Conservation (phyloP, 108 stramenopile species). For the Fragilariopsis cylindrus region DNA sequence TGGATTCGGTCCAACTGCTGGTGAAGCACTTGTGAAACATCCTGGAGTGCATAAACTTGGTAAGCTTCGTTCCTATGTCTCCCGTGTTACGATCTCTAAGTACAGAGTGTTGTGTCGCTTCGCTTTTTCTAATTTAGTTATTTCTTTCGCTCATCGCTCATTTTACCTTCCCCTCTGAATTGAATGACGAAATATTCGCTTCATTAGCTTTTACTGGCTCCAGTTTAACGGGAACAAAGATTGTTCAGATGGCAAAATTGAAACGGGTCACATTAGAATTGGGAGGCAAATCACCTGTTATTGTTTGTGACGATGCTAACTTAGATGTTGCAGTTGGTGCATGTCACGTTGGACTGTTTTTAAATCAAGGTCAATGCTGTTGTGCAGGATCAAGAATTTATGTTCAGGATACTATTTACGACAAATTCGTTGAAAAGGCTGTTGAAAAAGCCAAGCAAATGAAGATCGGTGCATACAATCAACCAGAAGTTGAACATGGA, state of each 20-base stretch:
- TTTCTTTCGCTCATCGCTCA: background rate
- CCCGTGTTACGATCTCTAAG: too few relatives aligned
- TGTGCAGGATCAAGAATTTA: conserved; percentile 60
- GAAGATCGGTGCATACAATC: conserved; percentile 9
- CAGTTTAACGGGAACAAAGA: conserved; percentile 51
- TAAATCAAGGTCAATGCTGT: conserved; percentile 81
- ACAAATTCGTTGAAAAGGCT: conserved; percentile 38
- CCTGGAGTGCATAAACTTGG: conserved; percentile 9
- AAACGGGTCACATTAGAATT: conserved; percentile 78
- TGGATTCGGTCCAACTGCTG: conserved; percentile 41
- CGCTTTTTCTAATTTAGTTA: too few relatives aligned
- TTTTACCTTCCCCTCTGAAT: background rate
- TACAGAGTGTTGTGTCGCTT: too few relatives aligned
- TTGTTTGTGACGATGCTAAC: conserved; percentile 57
- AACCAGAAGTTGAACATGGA: conserved; percentile 18
- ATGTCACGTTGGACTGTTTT: conserved; percentile 49
- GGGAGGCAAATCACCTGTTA: conserved; percentile 84
- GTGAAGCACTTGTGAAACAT: conserved; percentile 14
- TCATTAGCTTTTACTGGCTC: conserved; percentile 75
- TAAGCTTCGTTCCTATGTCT: conserved; percentile 12
- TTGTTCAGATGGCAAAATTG: conserved; percentile 44
- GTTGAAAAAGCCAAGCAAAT: conserved; percentile 8
- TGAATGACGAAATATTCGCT: conserved; percentile 16
- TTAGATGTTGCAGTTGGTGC: conserved; percentile 57
- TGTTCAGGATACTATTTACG: conserved; percentile 58